Conservation (phyloP, 805 yeast genomes). For the Suhomyces canberraensis region DNA sequence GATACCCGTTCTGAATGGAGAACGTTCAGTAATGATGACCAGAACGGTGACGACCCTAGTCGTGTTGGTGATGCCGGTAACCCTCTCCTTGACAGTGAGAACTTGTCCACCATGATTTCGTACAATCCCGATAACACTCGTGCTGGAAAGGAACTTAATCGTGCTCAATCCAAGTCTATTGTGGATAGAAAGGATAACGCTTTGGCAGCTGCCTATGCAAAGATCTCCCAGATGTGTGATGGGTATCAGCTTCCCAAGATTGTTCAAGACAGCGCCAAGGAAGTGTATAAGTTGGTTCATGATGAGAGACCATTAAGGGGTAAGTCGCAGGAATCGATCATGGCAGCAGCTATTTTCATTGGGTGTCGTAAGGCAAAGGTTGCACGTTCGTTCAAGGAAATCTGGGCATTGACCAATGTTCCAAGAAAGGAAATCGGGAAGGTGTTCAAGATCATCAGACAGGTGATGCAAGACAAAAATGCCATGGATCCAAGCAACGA, state of each 20-base stretch:
- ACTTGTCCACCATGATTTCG: slow-evolving; percentile 88
- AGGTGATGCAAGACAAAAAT: slow-evolving; percentile 54
- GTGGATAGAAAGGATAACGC: slow-evolving; percentile 88
- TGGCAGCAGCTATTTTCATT: slow-evolving; percentile 93
- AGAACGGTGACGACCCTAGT: slow-evolving; percentile 95
- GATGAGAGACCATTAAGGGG: slow-evolving; percentile 86
- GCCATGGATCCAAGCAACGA: slow-evolving; percentile 42
- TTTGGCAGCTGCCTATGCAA: slow-evolving; percentile 82
- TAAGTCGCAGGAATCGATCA: slow-evolving; percentile 86
- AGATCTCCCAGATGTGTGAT: slow-evolving; percentile 93
- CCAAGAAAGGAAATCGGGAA: slow-evolving; percentile 93
- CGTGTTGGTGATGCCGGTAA: slow-evolving; percentile 99
- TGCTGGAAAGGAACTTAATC: slow-evolving; percentile 81
- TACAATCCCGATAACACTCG: slow-evolving; percentile 81
- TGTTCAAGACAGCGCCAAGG: slow-evolving; percentile 97
- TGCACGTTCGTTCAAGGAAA: slow-evolving; percentile 92
- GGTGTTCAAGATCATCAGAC: slow-evolving; percentile 78
- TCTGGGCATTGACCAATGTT: slow-evolving; percentile 90
- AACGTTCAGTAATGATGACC: slow-evolving; percentile 96
- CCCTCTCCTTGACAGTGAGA: slow-evolving; percentile 86
- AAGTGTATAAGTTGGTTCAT: slow-evolving; percentile 86
- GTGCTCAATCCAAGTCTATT: slow-evolving; percentile 83
- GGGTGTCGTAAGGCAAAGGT: slow-evolving; percentile 94
- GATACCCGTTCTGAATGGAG: slow-evolving; percentile 99
- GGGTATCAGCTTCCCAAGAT: slow-evolving; percentile 92